Evolutionary conservation across 2,329 filamentous ascomycete genomes (phyloP), one percentile per base, ranked within the genome.

Genomic region (Penicillium crustosum): DNA sequence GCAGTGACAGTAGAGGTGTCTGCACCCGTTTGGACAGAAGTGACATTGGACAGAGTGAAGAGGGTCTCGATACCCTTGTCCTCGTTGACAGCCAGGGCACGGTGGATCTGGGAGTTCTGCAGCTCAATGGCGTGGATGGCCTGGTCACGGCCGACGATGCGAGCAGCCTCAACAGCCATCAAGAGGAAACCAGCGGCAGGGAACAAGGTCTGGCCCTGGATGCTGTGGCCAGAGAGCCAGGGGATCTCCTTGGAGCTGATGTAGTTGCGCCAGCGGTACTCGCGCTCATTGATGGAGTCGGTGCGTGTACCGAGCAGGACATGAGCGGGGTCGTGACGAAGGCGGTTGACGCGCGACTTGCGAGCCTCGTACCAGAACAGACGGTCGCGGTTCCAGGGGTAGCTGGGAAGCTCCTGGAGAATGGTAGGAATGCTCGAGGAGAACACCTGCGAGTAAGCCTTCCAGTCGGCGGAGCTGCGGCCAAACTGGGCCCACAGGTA

Each of bases 161-260:
- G 29, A 17, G 52, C 56, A 10, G 63, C 63, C 36, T 67, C 65
- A 2, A 63, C 44, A 10, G 65, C 65, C 62, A 67, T 65, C 21
- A 49, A 33, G 4, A 67, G 25, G 42, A 59, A 66, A 2, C 45
- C 61, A 8, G 62, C 56, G 4, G 53, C 58, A 3, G 65, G 65
- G 27, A 62, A 61, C 5, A 66, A 44, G 8, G 55, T 25, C 17
- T 61, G 49, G 7, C 47, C 54, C 36, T 59, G 41, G 12, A 80
- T 68, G 36, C 73, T 66, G 53, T 82, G 79, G 42, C 81, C 76
- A 0, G 68, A 65, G 2, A 82, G 57, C 80, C 81, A 83, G 0
- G 78, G 77, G 1, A 71, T 68, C 4, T 77, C 73, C 10, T 75
- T 68, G 0, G 77, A 54, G 0, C 73, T 72, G 9, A 81, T 65